Base-by-base conservation (phyloP, 202 grass and related monocot genomes). In the Musa balbisiana region DNA sequence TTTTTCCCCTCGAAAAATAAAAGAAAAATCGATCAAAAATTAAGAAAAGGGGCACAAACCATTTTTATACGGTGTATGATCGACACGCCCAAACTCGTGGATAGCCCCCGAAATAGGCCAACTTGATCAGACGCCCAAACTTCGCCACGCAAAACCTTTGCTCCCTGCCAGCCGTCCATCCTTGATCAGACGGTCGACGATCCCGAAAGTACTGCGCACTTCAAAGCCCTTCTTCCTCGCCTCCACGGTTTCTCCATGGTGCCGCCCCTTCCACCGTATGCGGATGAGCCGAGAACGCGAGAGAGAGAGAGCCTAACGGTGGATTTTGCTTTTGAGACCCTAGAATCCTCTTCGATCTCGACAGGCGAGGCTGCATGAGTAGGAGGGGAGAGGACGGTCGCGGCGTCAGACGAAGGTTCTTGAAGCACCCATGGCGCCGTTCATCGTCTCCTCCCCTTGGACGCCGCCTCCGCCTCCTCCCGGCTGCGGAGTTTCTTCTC, bases 301-400 rank as follows among this genome's bases (percentile, higher is more conserved):
- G 53, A 16, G 23, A 17, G 22, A 12, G 51, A 22, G 27, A 55
- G 4, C 1, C 52, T 55, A 74, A 2, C 16, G 0, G 5, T 21
- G 0, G 67, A 11, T 70, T 5, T 70, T n/a, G 5, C 17, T 1
- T 2, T 49, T 10, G 16, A 11, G 51, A 70, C 33, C 67, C 19
- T 12, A 49, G 66, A 43, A 70, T 11, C 67, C 16, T 0, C 17
- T 51, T 17, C 13, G 51, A 22, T 71, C 19, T 71, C 69, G 17
- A 52, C 19, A 17, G 52, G 29, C 26, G 29, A 71, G 79, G 72
- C 83, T 92, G 86, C 89, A 88, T 92, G 89, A 92, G 89, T 92
- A 82, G 83, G 85, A 83, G 78, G 52, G 64, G 51, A 21, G 76
- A 69, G 50, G 52, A 69, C 64, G 64, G 49, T 67, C 52, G 9